Conservation (phyloP, 805 yeast species). For the Schizosaccharomyces japonicus region DNA sequence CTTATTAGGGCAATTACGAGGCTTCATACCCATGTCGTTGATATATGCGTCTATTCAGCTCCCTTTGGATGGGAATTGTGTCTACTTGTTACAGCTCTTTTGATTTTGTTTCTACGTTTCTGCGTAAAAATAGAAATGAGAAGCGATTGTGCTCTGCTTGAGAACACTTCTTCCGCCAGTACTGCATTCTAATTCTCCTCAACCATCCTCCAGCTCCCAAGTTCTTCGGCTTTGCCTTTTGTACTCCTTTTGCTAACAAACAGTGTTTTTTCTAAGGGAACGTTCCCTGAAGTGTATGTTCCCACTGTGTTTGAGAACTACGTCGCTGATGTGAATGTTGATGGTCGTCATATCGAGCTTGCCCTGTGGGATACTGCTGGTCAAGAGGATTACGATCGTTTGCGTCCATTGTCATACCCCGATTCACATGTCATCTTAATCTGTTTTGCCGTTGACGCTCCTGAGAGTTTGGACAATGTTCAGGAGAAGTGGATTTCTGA, state of each 20-base stretch:
- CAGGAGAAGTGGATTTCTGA: constrained; percentile 92
- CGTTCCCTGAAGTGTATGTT: constrained; percentile 81
- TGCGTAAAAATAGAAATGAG: too few relatives aligned
- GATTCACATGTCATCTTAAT: constrained; percentile 78
- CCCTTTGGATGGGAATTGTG: too few relatives aligned
- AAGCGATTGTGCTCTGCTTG: too few relatives aligned
- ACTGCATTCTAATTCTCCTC: too few relatives aligned
- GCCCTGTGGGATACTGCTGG: constrained; percentile 98
- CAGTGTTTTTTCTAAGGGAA: constrained; percentile 57
- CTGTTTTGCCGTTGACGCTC: constrained; percentile 75
- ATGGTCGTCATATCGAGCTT: constrained; percentile 75
- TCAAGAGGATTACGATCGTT: constrained; percentile 89
- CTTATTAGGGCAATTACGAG: too few relatives aligned
- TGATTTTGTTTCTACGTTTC: too few relatives aligned
- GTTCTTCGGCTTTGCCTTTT: neutral
- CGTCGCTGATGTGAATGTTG: constrained; percentile 85
- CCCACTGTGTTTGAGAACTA: constrained; percentile 95
- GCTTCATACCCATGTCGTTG: too few relatives aligned
- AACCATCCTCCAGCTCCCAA: neutral
- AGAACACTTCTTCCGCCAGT: too few relatives aligned
- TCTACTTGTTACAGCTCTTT: too few relatives aligned
- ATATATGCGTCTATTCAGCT: too few relatives aligned
- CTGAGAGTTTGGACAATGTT: constrained; percentile 79
- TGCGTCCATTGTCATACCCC: constrained; percentile 76
- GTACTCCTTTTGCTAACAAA: neutral